Evolutionary conservation across 148 eudicot genomes (phyloP).

Genomic region (Chenopodium berlandieri): DNA sequence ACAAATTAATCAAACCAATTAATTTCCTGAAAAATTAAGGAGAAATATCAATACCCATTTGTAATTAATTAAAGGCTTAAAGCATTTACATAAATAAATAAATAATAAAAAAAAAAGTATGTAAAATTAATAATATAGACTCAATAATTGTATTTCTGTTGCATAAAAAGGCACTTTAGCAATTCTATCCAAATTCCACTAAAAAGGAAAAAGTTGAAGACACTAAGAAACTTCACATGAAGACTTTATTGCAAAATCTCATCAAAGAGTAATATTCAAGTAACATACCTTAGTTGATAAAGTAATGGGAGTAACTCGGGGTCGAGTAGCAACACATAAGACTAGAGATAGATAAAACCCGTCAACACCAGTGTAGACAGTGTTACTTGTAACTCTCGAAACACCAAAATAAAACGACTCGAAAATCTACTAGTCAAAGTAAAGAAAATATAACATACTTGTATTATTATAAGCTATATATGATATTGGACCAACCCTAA

Average conservation of each 20-base stretch:
- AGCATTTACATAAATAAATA: background rate
- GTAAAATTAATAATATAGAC: too few relatives aligned
- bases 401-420: background rate
- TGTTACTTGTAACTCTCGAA: too few relatives aligned
- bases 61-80: background rate
- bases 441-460: background rate
- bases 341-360: too few relatives aligned
- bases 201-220: background rate
- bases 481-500: background rate
- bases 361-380: too few relatives aligned
- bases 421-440: background rate
- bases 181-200: background rate
- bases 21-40: background rate
- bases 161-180: background rate
- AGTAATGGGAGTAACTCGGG: too few relatives aligned
- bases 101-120: background rate
- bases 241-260: background rate
- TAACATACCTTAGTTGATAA: too few relatives aligned
- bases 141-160: too few relatives aligned
- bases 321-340: too few relatives aligned
- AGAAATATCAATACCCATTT: background rate
- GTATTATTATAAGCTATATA: background rate
- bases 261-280: too few relatives aligned
- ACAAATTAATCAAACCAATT: background rate
- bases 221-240: background rate